These are phyloP conservation scores for Haplosporangium gracile DNA, from an alignment of 192 early-diverging fungal genomes.

Conservation along the genomic window DNA sequence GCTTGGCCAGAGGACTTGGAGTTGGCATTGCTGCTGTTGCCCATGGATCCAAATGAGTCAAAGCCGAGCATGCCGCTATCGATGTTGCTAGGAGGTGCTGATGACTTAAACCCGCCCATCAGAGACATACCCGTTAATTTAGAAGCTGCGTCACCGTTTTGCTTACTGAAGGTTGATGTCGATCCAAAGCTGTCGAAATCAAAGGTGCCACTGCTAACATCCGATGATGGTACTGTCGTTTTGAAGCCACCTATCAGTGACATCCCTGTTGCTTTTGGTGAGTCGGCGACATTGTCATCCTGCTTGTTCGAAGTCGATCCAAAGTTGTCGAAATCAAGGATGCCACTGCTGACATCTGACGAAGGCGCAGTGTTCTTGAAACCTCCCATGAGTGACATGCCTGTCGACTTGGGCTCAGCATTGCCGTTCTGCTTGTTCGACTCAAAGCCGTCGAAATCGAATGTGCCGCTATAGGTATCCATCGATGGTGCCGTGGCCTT, in stretches of 20 bases:
- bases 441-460: conserved; percentile 41
- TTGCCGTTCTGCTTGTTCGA: conserved; percentile 14
- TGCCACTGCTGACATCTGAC: conserved; percentile 19
- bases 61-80: conserved; percentile 52
- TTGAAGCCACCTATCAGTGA: conserved; percentile 44
- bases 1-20: neutral
- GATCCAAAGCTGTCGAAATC: conserved; percentile 43
- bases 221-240: neutral
- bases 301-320: conserved; percentile 19
- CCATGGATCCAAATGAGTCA: conserved; percentile 41
- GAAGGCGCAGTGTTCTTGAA: neutral
- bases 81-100: conserved; percentile 16
- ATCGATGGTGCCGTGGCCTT: conserved; percentile 4
- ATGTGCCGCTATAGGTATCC: conserved; percentile 6
- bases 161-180: conserved; percentile 8
- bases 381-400: conserved; percentile 37
- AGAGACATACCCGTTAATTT: conserved; percentile 33
- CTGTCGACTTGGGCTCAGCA: neutral
- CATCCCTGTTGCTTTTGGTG: conserved; percentile 26
- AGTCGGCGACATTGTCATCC: neutral
- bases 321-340: conserved; percentile 44
- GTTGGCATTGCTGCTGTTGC: neutral
- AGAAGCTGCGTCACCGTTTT: neutral
- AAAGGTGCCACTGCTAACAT: conserved; percentile 32
- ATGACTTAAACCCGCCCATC: conserved; percentile 40